Base-by-base conservation (phyloP, 2,329 filamentous ascomycete species). In the Chaetomiaceae sp. region DNA sequence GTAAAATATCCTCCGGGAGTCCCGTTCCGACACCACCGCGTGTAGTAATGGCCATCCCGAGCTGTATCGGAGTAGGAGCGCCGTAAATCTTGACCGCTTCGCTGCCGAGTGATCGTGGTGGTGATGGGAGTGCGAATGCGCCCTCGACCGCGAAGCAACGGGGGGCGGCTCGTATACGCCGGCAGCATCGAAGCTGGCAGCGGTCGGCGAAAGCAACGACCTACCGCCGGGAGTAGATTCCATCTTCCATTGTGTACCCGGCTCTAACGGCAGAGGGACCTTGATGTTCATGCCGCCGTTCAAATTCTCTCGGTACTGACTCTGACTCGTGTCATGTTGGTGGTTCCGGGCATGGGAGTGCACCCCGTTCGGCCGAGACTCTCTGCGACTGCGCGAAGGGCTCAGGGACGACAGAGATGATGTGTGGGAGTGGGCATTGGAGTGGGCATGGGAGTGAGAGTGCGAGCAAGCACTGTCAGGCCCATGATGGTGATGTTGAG, bases 1-100 rank as follows among this genome's bases (percentile, higher is more conserved):
- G 71, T 99, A 99, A 61, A 96, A 95, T 58, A 99, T 97, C 40
- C 92, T 83, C 54, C 94, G 81, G 14, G 92, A 97, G 68, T 99
- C 92, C 64, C 90, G 90, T 65, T 97, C 92, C 13, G 85, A 82
- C 63, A 99, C 73, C 54, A 99, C 90, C 48, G 89, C 86, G 66
- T 96, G 85, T 16, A 96, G 64, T 30, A 97, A 77, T 0, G 92
- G 91, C 67, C 86, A 89, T 23, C 77, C 76, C 44, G 86, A 79
- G 10, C 85, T 86, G 50, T 81, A 77, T 0, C 78, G 78, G n/a
- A 97, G 75, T 3, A 97, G 68, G 51, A 86, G 79, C 13, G 77
- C 80, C 0, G 92, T 95, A 34, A 95, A 75, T 42, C 72, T 75
- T 0, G 90, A 95, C 36, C 82, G 77, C 42, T 78, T 71, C 10